A percentile compares a stretch with the other conserved stretches of the same genome.
Evolutionary conservation across 495 filamentous ascomycete species (phyloP).

Genomic region (Aspergillus sparsus): DNA sequence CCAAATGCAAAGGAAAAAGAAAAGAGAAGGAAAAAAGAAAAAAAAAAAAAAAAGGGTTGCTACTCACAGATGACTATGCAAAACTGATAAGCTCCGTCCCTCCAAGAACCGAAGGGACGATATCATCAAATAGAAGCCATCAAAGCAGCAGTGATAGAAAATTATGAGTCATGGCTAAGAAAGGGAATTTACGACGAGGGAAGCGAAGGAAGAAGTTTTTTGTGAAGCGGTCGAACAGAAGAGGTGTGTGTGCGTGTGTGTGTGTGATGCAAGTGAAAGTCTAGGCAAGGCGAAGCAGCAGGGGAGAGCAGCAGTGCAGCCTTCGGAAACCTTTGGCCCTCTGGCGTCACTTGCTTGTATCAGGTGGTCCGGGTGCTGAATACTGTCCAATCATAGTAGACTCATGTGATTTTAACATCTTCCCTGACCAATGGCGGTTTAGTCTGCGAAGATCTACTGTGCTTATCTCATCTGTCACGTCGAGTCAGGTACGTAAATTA

Average conservation of each 20-base stretch:
- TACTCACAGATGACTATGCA: background rate
- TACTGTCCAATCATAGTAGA: constrained; percentile 21
- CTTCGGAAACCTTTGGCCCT: constrained; percentile 4
- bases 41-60: constrained; percentile 9
- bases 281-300: constrained; percentile 19
- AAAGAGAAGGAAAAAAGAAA: constrained; percentile 15
- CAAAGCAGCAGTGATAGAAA: constrained; percentile 13
- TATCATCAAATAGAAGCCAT: constrained; percentile 16
- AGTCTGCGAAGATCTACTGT: background rate
- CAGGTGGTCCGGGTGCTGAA: constrained; percentile 21
- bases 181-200: constrained; percentile 7
- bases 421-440: background rate
- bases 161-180: constrained; percentile 19
- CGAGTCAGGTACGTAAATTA: constrained; percentile 6
- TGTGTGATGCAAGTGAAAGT: constrained; percentile 16
- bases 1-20: background rate
- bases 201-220: constrained; percentile 7
- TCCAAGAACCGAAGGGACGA: constrained; percentile 3
- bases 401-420: constrained; percentile 21
- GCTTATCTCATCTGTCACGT: constrained; percentile 22
- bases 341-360: constrained; percentile 34
- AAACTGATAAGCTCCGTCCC: constrained; percentile 23
- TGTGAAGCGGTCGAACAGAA: constrained; percentile 15
- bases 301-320: constrained; percentile 9
- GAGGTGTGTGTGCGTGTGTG: background rate